These are phyloP conservation scores for Phoenix roebelenii DNA, from an alignment of 176 grass and related monocot genomes.

Conservation along the genomic window DNA sequence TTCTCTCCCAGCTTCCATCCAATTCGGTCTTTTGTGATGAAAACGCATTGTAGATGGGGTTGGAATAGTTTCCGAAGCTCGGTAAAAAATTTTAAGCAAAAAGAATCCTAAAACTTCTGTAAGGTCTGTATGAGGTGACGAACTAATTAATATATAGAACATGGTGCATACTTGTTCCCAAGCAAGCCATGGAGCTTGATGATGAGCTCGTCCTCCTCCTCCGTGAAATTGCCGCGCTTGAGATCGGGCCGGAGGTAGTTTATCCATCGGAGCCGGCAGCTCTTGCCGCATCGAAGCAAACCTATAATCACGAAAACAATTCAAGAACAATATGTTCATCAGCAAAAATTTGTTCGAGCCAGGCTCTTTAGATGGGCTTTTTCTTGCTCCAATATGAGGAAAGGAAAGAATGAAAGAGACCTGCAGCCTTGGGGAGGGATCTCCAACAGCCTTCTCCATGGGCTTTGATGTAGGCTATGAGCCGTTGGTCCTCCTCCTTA, in stretches of 20 bases:
- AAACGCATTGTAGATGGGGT: too few relatives aligned
- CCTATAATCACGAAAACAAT: neutral
- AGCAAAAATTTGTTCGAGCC: too few relatives aligned
- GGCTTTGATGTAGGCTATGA: constrained; percentile 17
- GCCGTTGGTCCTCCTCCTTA: constrained; percentile 17
- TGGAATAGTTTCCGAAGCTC: too few relatives aligned
- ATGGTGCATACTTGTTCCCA: constrained; percentile 9
- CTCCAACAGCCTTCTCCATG: constrained; percentile 22
- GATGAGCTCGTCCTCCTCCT: constrained; percentile 27
- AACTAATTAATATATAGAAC: too few relatives aligned
- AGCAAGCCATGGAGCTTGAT: constrained; percentile 20
- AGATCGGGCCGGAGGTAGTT: constrained; percentile 23
- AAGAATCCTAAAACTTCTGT: too few relatives aligned
- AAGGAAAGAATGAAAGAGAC: neutral
- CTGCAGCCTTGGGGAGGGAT: constrained; percentile 20
- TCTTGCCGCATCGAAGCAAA: constrained; percentile 22
- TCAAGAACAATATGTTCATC: too few relatives aligned
- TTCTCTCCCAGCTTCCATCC: neutral
- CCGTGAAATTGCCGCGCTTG: constrained; percentile 16
- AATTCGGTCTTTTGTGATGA: too few relatives aligned
- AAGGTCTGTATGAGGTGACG: too few relatives aligned
- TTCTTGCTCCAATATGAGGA: too few relatives aligned
- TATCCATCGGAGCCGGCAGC: constrained; percentile 21
- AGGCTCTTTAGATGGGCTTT: too few relatives aligned
- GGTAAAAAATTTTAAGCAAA: too few relatives aligned